Base-by-base conservation (phyloP, 2,329 filamentous ascomycete genomes). In the Pseudocercospora pini-densiflorae region DNA sequence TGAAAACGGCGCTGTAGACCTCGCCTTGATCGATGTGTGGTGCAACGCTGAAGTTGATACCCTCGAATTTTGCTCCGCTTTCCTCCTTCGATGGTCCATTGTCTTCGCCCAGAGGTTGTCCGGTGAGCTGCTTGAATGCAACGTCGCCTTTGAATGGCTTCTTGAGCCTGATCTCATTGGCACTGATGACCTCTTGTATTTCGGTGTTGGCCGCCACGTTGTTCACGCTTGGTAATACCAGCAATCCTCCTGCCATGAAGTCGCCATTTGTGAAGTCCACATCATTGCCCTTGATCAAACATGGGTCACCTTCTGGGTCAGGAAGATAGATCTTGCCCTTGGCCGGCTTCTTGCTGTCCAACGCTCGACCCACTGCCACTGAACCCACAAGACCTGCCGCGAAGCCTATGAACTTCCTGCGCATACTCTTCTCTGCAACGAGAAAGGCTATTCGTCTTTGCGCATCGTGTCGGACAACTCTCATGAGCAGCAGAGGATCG, bases 341-440 rank as follows among this genome's bases (percentile, higher is more conserved):
- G 4, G 88, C 93, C 12, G 92, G 86, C 78, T 92, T 97, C 71
- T 95, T 92, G 76, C 89, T 87, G 78, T 99, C 95, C 82, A 97
- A 89, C 27, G 95, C 93, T 74, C 95, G 88, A 63, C 93, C 92
- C 61, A 99, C 95, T n/a, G 94, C 92, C 23, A 99, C 92, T 6
- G 93, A 91, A 43, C 95, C 94, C 59, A 94, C 92, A 77, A 92
- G 88, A 61, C 92, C 87, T 27, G 95, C 94, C 71, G 92, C 87
- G 83, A 90, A 90, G 49, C 95, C 95, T 74, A 99, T 93, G 77
- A 98, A 97, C 77, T 82, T 88, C 74, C 94, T 89, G 74, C 92
- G 89, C 81, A 98, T 96, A 2, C 94, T 97, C 78, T 97, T 98
- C 74, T 96, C 94, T 23, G 95, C 95, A 68, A 97, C 95, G 59